Percentiles rank a stretch among this genome's conserved stretches.
Evolutionary conservation across 2,329 filamentous ascomycete genomes (phyloP).

Genomic region (Fusarium brevicatenulatum): DNA sequence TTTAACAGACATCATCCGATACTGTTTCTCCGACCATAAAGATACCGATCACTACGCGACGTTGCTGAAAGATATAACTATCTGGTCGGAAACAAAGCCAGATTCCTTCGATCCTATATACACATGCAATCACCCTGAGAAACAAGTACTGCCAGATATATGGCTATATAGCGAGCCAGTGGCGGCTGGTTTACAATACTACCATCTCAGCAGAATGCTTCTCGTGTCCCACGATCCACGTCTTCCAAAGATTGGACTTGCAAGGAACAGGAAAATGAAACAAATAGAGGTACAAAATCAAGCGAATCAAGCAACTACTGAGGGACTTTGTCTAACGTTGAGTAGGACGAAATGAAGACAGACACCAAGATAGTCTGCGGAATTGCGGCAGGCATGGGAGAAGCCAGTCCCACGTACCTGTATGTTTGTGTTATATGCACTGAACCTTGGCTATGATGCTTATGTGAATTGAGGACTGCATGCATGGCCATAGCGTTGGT

Average conservation of each 20-base stretch:
- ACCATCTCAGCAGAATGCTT: slow-evolving; percentile 44
- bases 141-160: slow-evolving; percentile 38
- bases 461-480: slow-evolving; percentile 16
- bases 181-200: slow-evolving; percentile 43
- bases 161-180: slow-evolving; percentile 41
- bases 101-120: slow-evolving; percentile 42
- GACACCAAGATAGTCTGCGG: slow-evolving; percentile 43
- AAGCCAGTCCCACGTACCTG: slow-evolving; percentile 40
- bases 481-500: slow-evolving; percentile 43
- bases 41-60: slow-evolving; percentile 29
- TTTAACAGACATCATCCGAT: slow-evolving; percentile 38
- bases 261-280: slow-evolving; percentile 19
- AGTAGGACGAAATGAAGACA: slow-evolving; percentile 34
- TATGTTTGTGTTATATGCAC: not conserved
- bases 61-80: slow-evolving; percentile 31
- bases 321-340: not conserved
- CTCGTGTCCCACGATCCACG: slow-evolving; percentile 40
- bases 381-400: slow-evolving; percentile 38
- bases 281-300: slow-evolving; percentile 12
- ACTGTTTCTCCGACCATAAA: slow-evolving; percentile 40
- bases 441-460: not conserved
- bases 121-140: not conserved
- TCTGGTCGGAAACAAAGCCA: slow-evolving; percentile 41
- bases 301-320: too few species aligned
- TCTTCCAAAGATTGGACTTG: slow-evolving; percentile 37